These are phyloP conservation scores for Haplosporangium sp. DNA, from an alignment of 371 early-diverging fungal genomes.

Conservation along the genomic window DNA sequence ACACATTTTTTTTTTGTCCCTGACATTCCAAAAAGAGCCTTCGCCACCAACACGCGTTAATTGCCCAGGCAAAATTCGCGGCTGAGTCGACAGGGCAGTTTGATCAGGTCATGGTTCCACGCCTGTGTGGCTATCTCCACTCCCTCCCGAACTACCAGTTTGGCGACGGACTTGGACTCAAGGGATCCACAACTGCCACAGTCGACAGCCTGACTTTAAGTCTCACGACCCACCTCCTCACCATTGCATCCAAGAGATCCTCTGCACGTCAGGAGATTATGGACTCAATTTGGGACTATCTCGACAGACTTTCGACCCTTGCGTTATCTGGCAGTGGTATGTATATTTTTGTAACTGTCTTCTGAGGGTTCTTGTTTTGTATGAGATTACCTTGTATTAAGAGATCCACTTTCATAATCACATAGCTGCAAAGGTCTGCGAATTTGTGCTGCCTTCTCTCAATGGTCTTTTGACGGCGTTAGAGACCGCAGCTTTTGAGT, in stretches of 20 bases:
- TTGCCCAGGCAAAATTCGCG: slow-evolving; percentile 52
- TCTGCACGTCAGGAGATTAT: slow-evolving; percentile 58
- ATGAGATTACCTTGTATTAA: no score
- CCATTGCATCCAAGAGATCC: slow-evolving; percentile 57
- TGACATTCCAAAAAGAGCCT: slow-evolving; percentile 33
- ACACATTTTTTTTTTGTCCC: background rate
- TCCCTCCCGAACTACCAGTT: slow-evolving; percentile 45
- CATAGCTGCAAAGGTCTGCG: slow-evolving; percentile 65
- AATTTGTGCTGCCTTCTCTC: slow-evolving; percentile 75
- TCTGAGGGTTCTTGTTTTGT: no score
- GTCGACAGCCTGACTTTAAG: slow-evolving; percentile 39
- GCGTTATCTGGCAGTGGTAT: slow-evolving; percentile 44
- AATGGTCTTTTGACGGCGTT: slow-evolving; percentile 74
- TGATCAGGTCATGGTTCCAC: slow-evolving; percentile 50
- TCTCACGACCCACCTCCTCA: slow-evolving; percentile 57
- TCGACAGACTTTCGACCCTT: slow-evolving; percentile 54
- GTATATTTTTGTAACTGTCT: no score
- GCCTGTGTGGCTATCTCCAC: slow-evolving; percentile 46
- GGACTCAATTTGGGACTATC: slow-evolving; percentile 57
- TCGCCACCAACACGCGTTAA: slow-evolving; percentile 50
- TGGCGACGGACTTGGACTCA: slow-evolving; percentile 37
- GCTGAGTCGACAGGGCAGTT: slow-evolving; percentile 55
- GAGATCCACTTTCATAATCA: background rate
- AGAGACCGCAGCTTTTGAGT: slow-evolving; percentile 66
- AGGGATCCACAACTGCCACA: no score